Base-by-base conservation (phyloP, 768 basidiomycete genomes). In the Pholiota microspora region DNA sequence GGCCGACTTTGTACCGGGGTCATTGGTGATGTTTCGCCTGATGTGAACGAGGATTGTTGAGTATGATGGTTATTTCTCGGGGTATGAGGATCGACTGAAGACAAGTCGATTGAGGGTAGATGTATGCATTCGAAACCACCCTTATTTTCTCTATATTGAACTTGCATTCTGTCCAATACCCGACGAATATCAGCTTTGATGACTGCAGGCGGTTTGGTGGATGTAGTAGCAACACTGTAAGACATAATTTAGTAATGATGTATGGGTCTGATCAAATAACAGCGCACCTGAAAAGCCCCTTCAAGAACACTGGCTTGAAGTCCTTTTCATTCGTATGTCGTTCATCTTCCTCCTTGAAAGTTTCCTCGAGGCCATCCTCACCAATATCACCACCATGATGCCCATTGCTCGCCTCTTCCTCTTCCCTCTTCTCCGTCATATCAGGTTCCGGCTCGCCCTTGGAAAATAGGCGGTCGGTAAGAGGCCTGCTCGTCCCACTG, bases 81-180 rank as follows among this genome's bases (percentile, higher is more conserved):
- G 16, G 32, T 27, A 9, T 42, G 38, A 4, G 53, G 53, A 28
- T 54, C 53, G 13, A 54, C 77, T 12, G 92, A 88, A 3, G 88
- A 79, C 8, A 98, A 72, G 66, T 97, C 94, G 69, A 98, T 98
- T 25, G 92, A 94, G 0, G 96, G 96, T 27, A 91, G 71, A 68
- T 99, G 94, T 21, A 96, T 90, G 73, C 97, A 99, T 69, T 99
- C 96, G 68, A 93, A 98, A 2, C 96, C 97, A 54, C 84, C 77
- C 71, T 87, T 91, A 61, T 83, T 93, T 68, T 94, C 90, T 35
- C 93, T 83, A 67, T 97, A 94, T 69, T 94, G 92, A 28, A 99
- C 89, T 59, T 95, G 94, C 85, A 98, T 93, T 45, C 95, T 83
- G 63, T 95, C 92, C 34, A 98, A 79, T 1, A 97, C 95, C 10